These are phyloP conservation scores for Zygnema cylindricum DNA, from an alignment of 139 green algal species.

Conservation along the genomic window DNA sequence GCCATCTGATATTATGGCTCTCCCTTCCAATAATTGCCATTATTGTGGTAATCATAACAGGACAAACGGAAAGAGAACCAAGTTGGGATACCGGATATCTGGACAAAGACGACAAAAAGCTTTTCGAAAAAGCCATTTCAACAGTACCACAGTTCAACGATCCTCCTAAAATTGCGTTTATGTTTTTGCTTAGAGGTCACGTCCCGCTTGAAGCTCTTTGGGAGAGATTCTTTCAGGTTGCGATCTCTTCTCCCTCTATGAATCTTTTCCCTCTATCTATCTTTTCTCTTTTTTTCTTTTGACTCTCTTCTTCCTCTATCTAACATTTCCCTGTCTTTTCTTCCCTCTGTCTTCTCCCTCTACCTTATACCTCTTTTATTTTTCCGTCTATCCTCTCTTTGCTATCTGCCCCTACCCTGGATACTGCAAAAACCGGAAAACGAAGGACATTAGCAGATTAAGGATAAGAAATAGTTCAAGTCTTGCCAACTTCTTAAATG, in stretches of 20 bases:
- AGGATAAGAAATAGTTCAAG: too few relatives aligned
- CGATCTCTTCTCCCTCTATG: background rate
- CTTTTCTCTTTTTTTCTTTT: too few relatives aligned
- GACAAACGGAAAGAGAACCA: background rate
- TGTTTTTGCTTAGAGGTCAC: slow-evolving; percentile 30
- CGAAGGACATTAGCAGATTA: too few relatives aligned
- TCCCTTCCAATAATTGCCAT: background rate
- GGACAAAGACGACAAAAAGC: slow-evolving; percentile 13
- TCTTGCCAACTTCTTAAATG: background rate
- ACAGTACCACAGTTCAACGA: background rate
- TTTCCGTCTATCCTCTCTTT: too few relatives aligned
- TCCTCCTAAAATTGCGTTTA: slow-evolving; percentile 41
- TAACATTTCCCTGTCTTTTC: background rate
- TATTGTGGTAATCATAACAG: background rate
- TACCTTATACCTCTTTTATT: background rate
- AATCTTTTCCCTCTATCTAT: too few relatives aligned
- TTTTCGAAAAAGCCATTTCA: slow-evolving; percentile 15
- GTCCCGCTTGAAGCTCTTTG: slow-evolving; percentile 38
- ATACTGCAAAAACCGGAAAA: too few relatives aligned
- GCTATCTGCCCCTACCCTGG: too few relatives aligned
- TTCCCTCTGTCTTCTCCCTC: background rate
- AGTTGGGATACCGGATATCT: slow-evolving; percentile 36
- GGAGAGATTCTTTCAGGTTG: slow-evolving; percentile 43
- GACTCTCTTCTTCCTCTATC: too few relatives aligned
- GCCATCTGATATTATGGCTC: background rate